phyloP scores from a whole-genome alignment of 1,284 basidiomycete genomes.

The Boletus semigastroideus region DNA sequence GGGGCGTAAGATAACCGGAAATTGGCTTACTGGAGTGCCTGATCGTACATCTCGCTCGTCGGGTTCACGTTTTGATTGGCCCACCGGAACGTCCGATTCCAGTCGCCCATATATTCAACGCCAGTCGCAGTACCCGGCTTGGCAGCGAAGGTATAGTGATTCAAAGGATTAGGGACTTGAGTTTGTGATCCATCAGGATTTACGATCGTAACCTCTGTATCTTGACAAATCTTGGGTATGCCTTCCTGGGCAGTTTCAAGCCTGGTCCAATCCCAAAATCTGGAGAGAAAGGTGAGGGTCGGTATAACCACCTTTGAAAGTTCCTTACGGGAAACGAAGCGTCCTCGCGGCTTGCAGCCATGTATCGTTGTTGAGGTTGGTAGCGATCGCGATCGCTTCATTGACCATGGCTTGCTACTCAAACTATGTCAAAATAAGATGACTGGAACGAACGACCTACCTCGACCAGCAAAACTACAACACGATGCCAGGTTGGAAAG shows the following conservation, averaged over 20 bases:
- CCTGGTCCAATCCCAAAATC: slow-evolving; percentile 22
- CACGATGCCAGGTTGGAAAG: slow-evolving; percentile 22
- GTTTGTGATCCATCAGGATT: not conserved
- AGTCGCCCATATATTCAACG: slow-evolving; percentile 12
- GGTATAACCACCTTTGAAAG: not conserved
- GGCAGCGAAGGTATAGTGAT: slow-evolving; percentile 12
- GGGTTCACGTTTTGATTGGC: slow-evolving; percentile 1
- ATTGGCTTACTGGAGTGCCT: slow-evolving; percentile 9
- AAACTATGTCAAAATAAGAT: not conserved
- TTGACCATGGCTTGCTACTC: slow-evolving; percentile 19
- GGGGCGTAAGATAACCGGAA: not conserved
- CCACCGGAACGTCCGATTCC: slow-evolving; percentile 21
- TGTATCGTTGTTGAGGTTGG: slow-evolving; percentile 6
- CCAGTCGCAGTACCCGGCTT: slow-evolving; percentile 1
- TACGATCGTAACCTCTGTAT: not conserved
- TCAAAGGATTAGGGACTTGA: slow-evolving; percentile 13
- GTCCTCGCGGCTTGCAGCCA: slow-evolving; percentile 14
- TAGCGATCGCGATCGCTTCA: slow-evolving; percentile 13
- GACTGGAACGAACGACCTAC: not conserved
- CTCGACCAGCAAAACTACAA: slow-evolving; percentile 11
- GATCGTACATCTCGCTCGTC: slow-evolving; percentile 10
- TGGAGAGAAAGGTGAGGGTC: not conserved
- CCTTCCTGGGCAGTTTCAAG: slow-evolving; percentile 3
- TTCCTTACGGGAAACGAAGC: slow-evolving; percentile 19
- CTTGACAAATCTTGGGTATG: slow-evolving; percentile 11